Conservation (phyloP, 1,284 basidiomycete species). For the Marasmius sp. region DNA sequence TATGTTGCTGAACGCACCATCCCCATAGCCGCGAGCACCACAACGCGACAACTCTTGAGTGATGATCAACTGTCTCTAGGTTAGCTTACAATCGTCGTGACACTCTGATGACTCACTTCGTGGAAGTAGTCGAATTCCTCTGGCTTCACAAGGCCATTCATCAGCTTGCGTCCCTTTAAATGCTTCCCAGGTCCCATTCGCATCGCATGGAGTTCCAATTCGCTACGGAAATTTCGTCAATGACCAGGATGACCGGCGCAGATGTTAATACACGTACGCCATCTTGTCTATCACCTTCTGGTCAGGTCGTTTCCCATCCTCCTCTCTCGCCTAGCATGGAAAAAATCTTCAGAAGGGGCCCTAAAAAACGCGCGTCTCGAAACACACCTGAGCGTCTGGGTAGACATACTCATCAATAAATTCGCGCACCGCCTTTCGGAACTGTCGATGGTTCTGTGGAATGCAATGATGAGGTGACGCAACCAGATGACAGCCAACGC, state of each 20-base stretch:
- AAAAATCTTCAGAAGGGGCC: not conserved
- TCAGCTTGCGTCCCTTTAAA: slow-evolving; percentile 77
- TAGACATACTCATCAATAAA: slow-evolving; percentile 51
- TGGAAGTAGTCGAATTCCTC: slow-evolving; percentile 91
- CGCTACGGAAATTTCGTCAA: slow-evolving; percentile 35
- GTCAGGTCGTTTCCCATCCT: slow-evolving; percentile 72
- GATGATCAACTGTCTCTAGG: slow-evolving; percentile 61
- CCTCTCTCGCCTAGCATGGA: slow-evolving; percentile 57
- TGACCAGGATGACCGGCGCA: not conserved
- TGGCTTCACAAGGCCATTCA: slow-evolving; percentile 81
- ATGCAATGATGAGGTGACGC: not conserved
- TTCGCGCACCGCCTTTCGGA: slow-evolving; percentile 47
- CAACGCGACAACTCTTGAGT: slow-evolving; percentile 83
- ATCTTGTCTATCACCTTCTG: slow-evolving; percentile 69
- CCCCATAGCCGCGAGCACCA: slow-evolving; percentile 74
- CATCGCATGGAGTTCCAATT: slow-evolving; percentile 83
- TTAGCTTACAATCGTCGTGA: not conserved
- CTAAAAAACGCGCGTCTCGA: not conserved
- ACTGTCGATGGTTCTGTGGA: slow-evolving; percentile 44
- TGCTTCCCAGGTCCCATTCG: slow-evolving; percentile 87
- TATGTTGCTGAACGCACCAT: no score
- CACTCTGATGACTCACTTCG: slow-evolving; percentile 44
- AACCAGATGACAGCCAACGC: not conserved
- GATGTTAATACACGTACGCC: slow-evolving; percentile 47
- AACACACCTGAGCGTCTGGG: slow-evolving; percentile 48